These are phyloP conservation scores for Chlamydomonas sp. DNA, from an alignment of 139 green algal genomes.

Conservation along the genomic window DNA sequence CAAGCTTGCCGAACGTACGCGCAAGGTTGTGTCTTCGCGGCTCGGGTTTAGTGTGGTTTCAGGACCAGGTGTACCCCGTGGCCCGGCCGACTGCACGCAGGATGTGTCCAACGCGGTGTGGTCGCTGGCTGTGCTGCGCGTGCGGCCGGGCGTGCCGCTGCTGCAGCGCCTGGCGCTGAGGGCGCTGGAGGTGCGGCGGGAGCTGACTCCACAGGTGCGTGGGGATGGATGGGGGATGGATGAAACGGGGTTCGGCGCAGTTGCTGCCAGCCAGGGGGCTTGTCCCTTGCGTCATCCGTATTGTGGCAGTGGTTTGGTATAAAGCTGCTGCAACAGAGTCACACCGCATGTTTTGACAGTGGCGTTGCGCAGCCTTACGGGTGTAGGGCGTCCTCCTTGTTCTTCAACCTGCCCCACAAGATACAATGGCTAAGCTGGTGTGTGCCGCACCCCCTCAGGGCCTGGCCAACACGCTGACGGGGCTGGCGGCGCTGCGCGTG, in stretches of 20 bases:
- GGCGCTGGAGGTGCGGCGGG: conserved; percentile 21
- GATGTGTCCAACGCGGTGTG: conserved; percentile 9
- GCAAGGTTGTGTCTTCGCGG: no score
- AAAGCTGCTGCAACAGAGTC: no score
- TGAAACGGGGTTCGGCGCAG: no score
- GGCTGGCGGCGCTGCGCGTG: conserved; percentile 23
- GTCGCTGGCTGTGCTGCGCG: conserved; percentile 29
- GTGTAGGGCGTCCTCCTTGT: background rate
- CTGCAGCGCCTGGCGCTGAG: conserved; percentile 20
- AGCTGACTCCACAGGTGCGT: conserved; percentile 11
- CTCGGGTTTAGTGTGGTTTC: no score
- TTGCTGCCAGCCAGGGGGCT: no score
- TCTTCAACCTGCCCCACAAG: background rate
- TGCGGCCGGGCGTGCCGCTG: conserved; percentile 27
- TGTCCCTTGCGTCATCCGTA: no score
- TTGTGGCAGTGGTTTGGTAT: no score
- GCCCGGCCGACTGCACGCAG: background rate
- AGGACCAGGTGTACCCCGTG: background rate
- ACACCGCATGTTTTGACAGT: no score
- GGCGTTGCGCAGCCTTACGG: no score
- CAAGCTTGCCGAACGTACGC: no score
- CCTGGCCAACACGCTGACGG: conserved; percentile 3
- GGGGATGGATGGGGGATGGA: background rate
- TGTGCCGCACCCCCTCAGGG: background rate
- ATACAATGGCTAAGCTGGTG: no score